phyloP scores from a whole-genome alignment of 495 filamentous ascomycete genomes.

The Podospora fimiseda region DNA sequence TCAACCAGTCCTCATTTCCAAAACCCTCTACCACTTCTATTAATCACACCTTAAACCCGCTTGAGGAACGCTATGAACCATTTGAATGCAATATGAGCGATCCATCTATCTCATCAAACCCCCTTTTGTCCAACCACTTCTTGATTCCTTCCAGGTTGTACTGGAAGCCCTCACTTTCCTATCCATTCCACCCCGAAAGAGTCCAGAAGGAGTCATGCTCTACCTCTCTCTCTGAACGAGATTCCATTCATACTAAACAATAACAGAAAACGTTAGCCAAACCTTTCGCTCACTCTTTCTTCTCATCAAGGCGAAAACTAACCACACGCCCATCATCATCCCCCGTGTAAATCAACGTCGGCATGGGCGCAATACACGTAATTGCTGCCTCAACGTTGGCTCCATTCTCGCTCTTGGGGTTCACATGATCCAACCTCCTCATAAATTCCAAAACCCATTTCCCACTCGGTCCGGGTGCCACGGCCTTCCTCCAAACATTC shows the following conservation, averaged over 20 bases:
- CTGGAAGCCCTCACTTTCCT: not conserved
- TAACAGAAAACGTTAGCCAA: slow-evolving; percentile 22
- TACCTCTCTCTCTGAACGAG: slow-evolving; percentile 62
- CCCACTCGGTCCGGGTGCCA: slow-evolving; percentile 29
- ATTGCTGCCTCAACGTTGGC: slow-evolving; percentile 75
- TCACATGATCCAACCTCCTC: slow-evolving; percentile 76
- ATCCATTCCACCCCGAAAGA: not conserved
- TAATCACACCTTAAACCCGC: no score
- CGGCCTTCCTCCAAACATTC: slow-evolving; percentile 59
- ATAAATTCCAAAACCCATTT: slow-evolving; percentile 51
- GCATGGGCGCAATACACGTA: slow-evolving; percentile 79
- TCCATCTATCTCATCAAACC: no score
- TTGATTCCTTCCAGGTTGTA: not conserved
- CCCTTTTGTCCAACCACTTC: not conserved
- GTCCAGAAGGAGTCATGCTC: slow-evolving; percentile 3
- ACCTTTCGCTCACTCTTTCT: not conserved
- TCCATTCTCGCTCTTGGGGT: slow-evolving; percentile 63
- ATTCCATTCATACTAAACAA: slow-evolving; percentile 75
- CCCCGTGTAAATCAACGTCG: slow-evolving; percentile 81
- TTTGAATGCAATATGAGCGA: no score
- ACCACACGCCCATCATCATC: slow-evolving; percentile 82
- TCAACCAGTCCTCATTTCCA: no score
- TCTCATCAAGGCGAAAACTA: slow-evolving; percentile 29
- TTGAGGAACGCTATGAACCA: no score
- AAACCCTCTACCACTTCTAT: not conserved